Evolutionary conservation across 1,284 basidiomycete species (phyloP), one percentile per base, ranked within the genome.

Genomic region (Pisolithus thermaeus): DNA sequence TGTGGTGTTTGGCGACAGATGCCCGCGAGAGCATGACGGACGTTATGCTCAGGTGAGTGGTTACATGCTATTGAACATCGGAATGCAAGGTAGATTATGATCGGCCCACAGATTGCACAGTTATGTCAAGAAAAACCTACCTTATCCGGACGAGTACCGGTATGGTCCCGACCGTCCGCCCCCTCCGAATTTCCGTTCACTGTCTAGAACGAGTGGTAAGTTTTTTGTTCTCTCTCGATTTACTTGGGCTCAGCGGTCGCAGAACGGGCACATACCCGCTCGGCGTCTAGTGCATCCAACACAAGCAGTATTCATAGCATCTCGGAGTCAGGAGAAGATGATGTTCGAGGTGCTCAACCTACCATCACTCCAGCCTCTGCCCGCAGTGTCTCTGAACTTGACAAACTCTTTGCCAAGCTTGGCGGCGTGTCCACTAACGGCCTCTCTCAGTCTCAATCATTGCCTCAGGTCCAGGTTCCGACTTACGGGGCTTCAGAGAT

Each of bases 1-100:
- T 93, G 8, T 94, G 91, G 91, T 85, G 87, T 65, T 84, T 69
- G 50, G 78, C 85, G 30, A 80, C 81, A 14, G 83, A 84, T 50
- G 79, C 83, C 32, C 76, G 89, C 40, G 84, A 87, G 61, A 77
- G 80, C 23, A 75, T 92, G 64, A 81, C 76, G 53, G 78, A 83
- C 57, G 83, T 87, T 52, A 76, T 87, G 72, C 70, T 76, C 64
- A 75, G 84, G 84, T 84, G 59, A 69, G 68, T 4, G 32, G 25
- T 41, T 43, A 30, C 32, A 18, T 3, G 18, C 12, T 39, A 2
- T 20, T 3, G 2, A 22, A 8, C 4, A 8, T 32, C 5, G 28
- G 18, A 9, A 7, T 45, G 25, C 23, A 20, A 20, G 38, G 47
- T 52, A 42, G 38, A 42, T 50, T 52, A n/a, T 53, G 5, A 37